Conservation (phyloP, 257 asterid species). For the Solanum peruvianum region DNA sequence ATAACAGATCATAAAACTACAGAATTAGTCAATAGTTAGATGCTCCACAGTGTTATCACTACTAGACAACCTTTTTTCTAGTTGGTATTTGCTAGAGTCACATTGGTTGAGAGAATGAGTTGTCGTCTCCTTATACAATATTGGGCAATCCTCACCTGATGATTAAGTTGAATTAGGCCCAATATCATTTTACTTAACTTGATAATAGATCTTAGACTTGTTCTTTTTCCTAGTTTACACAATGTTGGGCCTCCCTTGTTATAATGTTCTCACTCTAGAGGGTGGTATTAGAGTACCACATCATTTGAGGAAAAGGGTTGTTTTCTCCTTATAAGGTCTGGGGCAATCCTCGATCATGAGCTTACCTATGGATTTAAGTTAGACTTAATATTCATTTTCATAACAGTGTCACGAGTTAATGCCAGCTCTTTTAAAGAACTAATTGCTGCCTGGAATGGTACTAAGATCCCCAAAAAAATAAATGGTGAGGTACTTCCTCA, state of each 20-base stretch:
- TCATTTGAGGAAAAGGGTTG: not conserved
- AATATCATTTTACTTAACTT: not conserved
- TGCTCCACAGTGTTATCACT: not conserved
- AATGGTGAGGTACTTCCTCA: not conserved
- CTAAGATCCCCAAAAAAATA: not conserved
- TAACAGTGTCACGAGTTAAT: not conserved
- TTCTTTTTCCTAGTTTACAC: not conserved
- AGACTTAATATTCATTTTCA: not conserved
- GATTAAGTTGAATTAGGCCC: not conserved
- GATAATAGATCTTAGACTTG: not conserved
- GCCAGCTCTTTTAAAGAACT: not conserved
- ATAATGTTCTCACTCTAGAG: not conserved
- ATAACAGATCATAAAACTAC: not conserved
- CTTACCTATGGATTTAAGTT: not conserved
- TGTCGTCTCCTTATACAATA: not conserved
- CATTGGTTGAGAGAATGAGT: not conserved
- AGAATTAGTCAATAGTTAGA: not conserved
- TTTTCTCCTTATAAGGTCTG: not conserved
- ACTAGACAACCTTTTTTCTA: not conserved
- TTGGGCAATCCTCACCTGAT: not conserved
- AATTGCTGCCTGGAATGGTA: not conserved
- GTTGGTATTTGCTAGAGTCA: not conserved
- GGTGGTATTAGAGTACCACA: not conserved
- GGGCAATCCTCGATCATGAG: not conserved
- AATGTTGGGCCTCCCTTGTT: not conserved